Base-by-base conservation (phyloP, 1,284 basidiomycete genomes). In the Exobasidium rhododendri region DNA sequence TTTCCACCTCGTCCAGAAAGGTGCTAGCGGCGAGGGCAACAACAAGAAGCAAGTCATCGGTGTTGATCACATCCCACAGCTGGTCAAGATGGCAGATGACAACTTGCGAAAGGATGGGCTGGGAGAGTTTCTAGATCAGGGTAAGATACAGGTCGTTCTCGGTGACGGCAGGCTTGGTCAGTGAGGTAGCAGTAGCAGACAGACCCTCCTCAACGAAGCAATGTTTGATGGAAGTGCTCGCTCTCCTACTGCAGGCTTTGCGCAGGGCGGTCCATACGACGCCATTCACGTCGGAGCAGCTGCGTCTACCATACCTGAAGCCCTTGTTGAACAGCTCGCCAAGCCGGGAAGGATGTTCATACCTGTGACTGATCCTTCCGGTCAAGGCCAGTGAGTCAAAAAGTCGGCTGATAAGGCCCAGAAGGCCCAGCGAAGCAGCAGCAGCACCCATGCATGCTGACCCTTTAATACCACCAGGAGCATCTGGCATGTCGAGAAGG, bases 211-310 rank as follows among this genome's bases (percentile, higher is more conserved):
- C 20, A 2, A 20, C 44, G 44, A 45, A 45, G n/a, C 2, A 2
- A n/a, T n/a, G 20, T 20, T 45, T 20, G 20, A 24, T 1, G 13
- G 49, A 24, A 51, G 24, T 22, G 14, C 49, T 30, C 24, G 20
- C 51, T 53, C 31, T n/a, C 31, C 17, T 32, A 28, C 71, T 40
- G 17, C 35, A 40, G 72, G 80, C 24, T 59, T 68, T 17, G 43
- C 55, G 29, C 0, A 5, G 1, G 58, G 67, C 85, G 92, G 86
- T 0, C 91, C 91, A 0, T 96, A 89, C 78, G 86, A 91, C 68
- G 89, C 87, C 0, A 97, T 97, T 52, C 94, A 98, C 73, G 94
- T 97, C 22, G 94, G 94, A 3, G 94, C 94, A 0, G 93, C 94
- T 0, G 88, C 93, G 0, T 88, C 90, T 0, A 58, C 58, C 10